A percentile compares a stretch with the other conserved stretches of the same genome.
Evolutionary conservation across 768 basidiomycete species (phyloP).

Genomic region (Xerocomus brunneocitrinus): DNA sequence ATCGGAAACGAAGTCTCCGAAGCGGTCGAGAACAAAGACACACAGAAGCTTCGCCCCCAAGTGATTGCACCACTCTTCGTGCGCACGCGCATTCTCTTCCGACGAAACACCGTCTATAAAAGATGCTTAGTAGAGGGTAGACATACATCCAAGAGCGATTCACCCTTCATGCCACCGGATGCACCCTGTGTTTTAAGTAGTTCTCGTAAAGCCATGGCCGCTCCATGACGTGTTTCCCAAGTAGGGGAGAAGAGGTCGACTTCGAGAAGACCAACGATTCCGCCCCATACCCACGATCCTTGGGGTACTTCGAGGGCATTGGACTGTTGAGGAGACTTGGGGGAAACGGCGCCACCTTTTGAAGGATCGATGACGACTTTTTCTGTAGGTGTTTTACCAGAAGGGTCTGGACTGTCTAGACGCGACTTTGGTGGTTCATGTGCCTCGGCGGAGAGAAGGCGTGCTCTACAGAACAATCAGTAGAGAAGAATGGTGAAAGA

Average conservation of each 20-base stretch:
- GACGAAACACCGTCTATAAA: slow-evolving; percentile 45
- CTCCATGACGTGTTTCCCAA: slow-evolving; percentile 95
- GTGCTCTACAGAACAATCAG: slow-evolving; percentile 45
- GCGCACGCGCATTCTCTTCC: slow-evolving; percentile 59
- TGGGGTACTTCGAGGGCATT: slow-evolving; percentile 71
- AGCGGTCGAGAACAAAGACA: slow-evolving; percentile 93
- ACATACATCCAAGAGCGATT: neutral
- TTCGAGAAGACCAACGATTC: slow-evolving; percentile 71
- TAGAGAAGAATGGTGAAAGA: slow-evolving; percentile 1
- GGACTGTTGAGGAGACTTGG: slow-evolving; percentile 71
- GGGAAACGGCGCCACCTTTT: slow-evolving; percentile 81
- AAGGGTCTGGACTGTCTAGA: slow-evolving; percentile 50
- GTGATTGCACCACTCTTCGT: slow-evolving; percentile 88
- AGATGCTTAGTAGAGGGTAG: neutral
- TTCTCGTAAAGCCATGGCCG: slow-evolving; percentile 87
- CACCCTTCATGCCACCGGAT: slow-evolving; percentile 79
- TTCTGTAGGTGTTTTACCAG: slow-evolving; percentile 42
- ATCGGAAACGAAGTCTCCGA: slow-evolving; percentile 96
- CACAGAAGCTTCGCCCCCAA: slow-evolving; percentile 81
- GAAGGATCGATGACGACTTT: slow-evolving; percentile 75
- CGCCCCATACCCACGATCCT: slow-evolving; percentile 85
- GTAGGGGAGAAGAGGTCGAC: slow-evolving; percentile 78
- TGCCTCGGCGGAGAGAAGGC: slow-evolving; percentile 66
- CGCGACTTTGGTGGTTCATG: slow-evolving; percentile 48
- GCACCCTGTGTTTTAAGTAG: slow-evolving; percentile 79